Base-by-base conservation (phyloP, 1,284 basidiomycete genomes). In the Hypsizygus ulmarius region DNA sequence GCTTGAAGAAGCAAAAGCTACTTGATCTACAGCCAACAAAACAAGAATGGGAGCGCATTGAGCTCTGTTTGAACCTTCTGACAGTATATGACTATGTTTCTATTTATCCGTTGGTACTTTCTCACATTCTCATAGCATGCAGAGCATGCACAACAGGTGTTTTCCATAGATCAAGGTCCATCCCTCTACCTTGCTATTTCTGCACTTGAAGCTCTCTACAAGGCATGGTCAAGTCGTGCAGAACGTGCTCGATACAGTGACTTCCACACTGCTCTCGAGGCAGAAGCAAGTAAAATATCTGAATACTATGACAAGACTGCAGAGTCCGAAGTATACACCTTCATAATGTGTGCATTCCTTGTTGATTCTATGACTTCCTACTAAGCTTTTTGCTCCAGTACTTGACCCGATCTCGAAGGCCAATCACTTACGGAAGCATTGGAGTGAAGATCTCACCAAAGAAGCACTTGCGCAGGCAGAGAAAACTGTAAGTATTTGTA, bases 121-220 rank as follows among this genome's bases (percentile, higher is more conserved):
- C 12, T 44, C 29, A 37, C 35, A 6, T 18, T 21, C 21, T 41
- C 48, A 15, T 45, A 73, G 70, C 52, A 60, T 52, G 63, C 70
- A 1, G 61, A 74, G 39, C 37, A 58, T 10, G 63, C 65, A 0
- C 71, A 73, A 45, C 72, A 73, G n/a, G 54, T 59, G 0, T 74
- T 74, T 50, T 73, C 67, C 3, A 64, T 66, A 3, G 68, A 71
- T 5, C 50, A 51, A 2, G 43, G 45, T 4, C 56, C 63, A 2
- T 62, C 63, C 1, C 61, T 73, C 2, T 58, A 66, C 40, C 48
- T 56, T 18, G 67, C 56, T 0, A 54, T 73, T 25, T 68, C 69
- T 0, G 63, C 67, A 2, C 56, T 72, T 15, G 64, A 71, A 50
- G 56, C 53, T 0, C 57, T 43, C 12, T 59, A 67, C 43, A 51